Base-by-base conservation (phyloP, 106 monocot species). In the Dendrobium nobile region DNA sequence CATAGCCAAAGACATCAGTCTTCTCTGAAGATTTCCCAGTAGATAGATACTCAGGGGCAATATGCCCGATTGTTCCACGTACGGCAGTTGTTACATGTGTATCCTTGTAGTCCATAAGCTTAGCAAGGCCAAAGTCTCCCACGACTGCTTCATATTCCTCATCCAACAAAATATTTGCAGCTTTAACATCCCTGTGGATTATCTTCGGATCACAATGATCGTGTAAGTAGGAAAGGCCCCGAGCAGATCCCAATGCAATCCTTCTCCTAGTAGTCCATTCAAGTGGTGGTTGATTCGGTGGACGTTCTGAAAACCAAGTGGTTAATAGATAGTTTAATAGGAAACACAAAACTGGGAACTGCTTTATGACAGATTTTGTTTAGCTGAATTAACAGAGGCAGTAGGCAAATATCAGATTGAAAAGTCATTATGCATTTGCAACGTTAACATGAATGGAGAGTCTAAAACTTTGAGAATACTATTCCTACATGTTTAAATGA, bases 181-280 rank as follows among this genome's bases (percentile, higher is more conserved):
- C 92, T 82, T 92, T 92, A 61, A 92, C 92, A 87, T 92, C 92
- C 43, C 92, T 85, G 70, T 92, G 92, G 61, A 92, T 92, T 51
- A 92, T 92, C 80, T 92, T 92, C 17, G 92, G 89, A 87, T 92
- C 92, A 81, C 92, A 92, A 77, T 92, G 92, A 77, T 92, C 92
- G 77, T 92, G 92, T 58, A 92, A 81, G 48, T 92, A 92, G 0
- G 92, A 92, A 41, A 92, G 86, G 7, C 92, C 92, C 61, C 92
- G 82, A n/a, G 92, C 89, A 80, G 92, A 87, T 77, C 92, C 92
- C 82, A 92, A 78, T 37, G 92, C 89, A 68, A 92, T 92, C 26
- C 82, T 20, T 77, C 82, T 86, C 68, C 92, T 83, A 47, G 84
- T 89, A 68, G 78, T 31, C 92, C 92, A 92, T 72, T 92, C 87